Conservation (phyloP, 139 green algal species). For the Mychonastes homosphaera region DNA sequence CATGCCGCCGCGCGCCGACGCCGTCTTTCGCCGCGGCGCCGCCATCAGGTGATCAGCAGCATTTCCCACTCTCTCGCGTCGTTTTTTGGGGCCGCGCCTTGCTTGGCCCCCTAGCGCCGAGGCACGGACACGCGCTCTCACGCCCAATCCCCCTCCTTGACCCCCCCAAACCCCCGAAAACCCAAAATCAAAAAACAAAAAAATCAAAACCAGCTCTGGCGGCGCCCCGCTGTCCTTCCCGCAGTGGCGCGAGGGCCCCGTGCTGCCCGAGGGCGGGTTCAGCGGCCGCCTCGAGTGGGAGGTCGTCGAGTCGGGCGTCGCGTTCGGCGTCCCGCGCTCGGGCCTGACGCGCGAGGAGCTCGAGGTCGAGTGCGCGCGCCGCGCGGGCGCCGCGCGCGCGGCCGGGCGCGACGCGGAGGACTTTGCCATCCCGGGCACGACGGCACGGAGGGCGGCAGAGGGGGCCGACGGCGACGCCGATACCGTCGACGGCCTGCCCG, state of each 20-base stretch:
- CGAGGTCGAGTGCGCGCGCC: no score
- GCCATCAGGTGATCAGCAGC: constrained; percentile 15
- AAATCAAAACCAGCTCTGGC: constrained; percentile 9
- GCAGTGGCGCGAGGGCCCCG: constrained; percentile 30
- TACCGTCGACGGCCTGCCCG: constrained; percentile 7
- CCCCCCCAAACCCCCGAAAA: no score
- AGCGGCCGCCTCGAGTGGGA: constrained; percentile 33
- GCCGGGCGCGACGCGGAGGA: no score
- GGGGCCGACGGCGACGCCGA: no score
- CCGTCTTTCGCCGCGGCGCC: neutral
- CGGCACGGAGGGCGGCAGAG: no score
- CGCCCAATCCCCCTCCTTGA: no score
- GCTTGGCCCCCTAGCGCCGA: neutral
- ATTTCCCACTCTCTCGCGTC: neutral
- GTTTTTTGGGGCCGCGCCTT: neutral
- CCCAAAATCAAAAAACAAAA: neutral
- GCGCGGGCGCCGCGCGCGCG: no score
- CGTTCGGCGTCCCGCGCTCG: no score
- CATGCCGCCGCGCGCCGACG: constrained; percentile 11
- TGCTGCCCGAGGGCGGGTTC: constrained; percentile 30
- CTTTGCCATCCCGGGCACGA: no score
- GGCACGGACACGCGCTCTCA: neutral
- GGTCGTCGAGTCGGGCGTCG: constrained; percentile 34
- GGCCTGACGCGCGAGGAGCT: no score
- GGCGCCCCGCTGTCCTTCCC: constrained; percentile 35